Percentiles rank a stretch among this genome's conserved stretches.
Conservation (phyloP, 169 alveolate genomes). For the Amoebophrya sp. region DNA sequence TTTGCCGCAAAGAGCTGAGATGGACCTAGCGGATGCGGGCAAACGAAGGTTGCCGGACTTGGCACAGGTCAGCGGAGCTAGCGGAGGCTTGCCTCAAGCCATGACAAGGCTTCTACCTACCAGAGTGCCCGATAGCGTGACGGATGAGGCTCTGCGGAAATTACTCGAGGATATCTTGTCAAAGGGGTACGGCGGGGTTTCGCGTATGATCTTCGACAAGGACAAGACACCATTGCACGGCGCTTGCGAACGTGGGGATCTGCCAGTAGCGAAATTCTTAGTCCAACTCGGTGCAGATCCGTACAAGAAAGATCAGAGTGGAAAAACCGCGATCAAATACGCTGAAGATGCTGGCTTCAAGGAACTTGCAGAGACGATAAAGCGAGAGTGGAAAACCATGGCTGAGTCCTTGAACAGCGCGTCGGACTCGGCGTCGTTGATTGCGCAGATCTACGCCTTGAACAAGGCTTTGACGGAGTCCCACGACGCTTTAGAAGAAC, state of each 20-base stretch:
- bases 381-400: not conserved
- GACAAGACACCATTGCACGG: not conserved
- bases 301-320: not conserved
- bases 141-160: not conserved
- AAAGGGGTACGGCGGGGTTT: not conserved
- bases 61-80: not conserved
- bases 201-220: not conserved
- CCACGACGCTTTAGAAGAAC: conserved; percentile 1
- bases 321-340: not conserved
- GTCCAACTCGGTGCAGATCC: not conserved
- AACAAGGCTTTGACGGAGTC: not conserved
- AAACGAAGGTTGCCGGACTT: not conserved
- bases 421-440: not conserved
- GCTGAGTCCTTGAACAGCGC: not conserved
- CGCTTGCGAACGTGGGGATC: not conserved
- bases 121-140: not conserved
- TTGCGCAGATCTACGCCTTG: not conserved
- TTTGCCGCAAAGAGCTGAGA: not conserved
- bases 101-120: not conserved
- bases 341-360: not conserved
- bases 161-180: not conserved
- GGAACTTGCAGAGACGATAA: not conserved
- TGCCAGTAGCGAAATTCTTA: not conserved
- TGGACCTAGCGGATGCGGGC: not conserved
- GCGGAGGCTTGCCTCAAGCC: not conserved